Base-by-base conservation (phyloP, 768 basidiomycete species). In the Phanerodontia chrysosporium region DNA sequence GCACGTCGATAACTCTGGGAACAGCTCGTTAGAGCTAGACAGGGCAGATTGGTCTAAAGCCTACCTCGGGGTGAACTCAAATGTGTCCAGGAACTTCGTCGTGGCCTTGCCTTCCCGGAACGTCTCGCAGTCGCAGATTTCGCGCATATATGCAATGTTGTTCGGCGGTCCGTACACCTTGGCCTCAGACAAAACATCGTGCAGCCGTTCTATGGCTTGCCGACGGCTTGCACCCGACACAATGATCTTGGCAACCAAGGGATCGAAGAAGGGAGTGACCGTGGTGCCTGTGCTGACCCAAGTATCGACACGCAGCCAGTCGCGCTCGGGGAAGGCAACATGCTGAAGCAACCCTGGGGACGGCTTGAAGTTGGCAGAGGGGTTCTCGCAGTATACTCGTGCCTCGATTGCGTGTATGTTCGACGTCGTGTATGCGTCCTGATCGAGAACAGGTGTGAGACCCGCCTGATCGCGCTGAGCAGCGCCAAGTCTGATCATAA, bases 371-470 rank as follows among this genome's bases (percentile, higher is more conserved):
- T 74, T 72, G 16, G 79, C 76, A 0, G 78, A 75, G 0, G 86
- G 84, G 58, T 86, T 83, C 68, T 89, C 87, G 32, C 83, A 78
- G 62, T 87, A 87, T 2, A 86, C 68, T 4, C 85, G 79, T 2
- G 74, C 80, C 65, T 86, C 85, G 49, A 86, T 79, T 1, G 81
- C 80, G 62, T 80, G 75, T 0, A 65, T 60, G 10, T 56, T 48
- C 21, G 51, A 46, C 39, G 51, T 14, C 52, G 73, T 70, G 57
- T 77, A 83, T 4, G 64, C 68, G 3, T 30, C 55, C 58, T 82
- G 83, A 29, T 73, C 69, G 65, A 82, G 60, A 67, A 55, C 32
- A 35, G 66, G 63, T 13, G 64, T n/a, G n/a, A n/a, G n/a, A n/a
- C 9, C 6, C 69, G 54, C 18, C 65, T 67, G 9, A 51, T 44